Base-by-base conservation (phyloP, 2,329 filamentous ascomycete genomes). In the Thelonectria discophora region DNA sequence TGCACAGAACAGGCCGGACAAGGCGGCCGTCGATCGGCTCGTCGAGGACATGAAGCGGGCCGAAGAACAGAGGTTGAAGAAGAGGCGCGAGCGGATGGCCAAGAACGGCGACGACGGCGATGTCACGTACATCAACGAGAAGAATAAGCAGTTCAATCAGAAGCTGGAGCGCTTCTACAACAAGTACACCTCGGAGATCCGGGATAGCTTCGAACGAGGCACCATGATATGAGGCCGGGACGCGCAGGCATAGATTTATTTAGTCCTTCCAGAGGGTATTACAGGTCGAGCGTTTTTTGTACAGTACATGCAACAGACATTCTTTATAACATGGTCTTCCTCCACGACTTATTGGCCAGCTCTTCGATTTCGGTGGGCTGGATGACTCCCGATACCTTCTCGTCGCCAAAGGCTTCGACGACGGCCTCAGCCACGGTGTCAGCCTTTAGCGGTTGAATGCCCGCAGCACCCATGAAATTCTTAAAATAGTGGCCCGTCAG, bases 71-170 rank as follows among this genome's bases (percentile, higher is more conserved):
- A 84, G 93, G 53, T 75, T 97, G 73, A 96, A 94, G 85, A 96
- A 96, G 82, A 85, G 93, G 71, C 89, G 87, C 75, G 92, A 96
- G 67, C 85, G 93, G 55, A 88, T 91, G 75, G 86, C 87, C 12
- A 86, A 89, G 75, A 90, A 89, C 65, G 93, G 94, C 60, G 93
- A 97, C 65, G 91, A 94, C 49, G 90, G 88, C 27, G 95, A 99
- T 78, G 91, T 98, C 71, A 98, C 94, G 8, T 98, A 97, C 79
- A 99, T 99, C 86, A 99, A 99, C 80, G 93, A 97, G 80, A 97
- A 99, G 90, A 99, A 99, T 84, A 98, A 98, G 84, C 93, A 97
- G 84, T 99, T 99, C 83, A 99, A 99, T 87, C 89, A 97, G 82
- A 98, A 99, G 82, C 82, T 99, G 77, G 84, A 90, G 55, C 85